Percentiles rank a stretch among this genome's conserved stretches.
Evolutionary conservation across 1,139 yeast species (phyloP).

Genomic region (Hyphopichia buzzinii): DNA sequence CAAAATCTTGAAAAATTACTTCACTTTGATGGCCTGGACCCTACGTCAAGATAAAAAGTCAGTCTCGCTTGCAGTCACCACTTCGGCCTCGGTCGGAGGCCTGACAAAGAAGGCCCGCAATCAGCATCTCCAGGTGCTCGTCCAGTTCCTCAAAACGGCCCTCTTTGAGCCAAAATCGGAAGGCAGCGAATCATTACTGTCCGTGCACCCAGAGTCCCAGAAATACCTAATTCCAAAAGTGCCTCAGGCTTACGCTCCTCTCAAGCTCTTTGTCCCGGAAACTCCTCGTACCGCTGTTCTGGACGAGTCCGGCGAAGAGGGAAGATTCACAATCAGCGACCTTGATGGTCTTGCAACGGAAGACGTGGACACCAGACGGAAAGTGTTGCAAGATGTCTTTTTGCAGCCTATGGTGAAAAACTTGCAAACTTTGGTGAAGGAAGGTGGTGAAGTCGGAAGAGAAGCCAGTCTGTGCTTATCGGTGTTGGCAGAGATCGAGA

Average conservation of each 20-base stretch:
- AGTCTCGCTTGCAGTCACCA: slow-evolving; percentile 44
- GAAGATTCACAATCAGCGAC: slow-evolving; percentile 26
- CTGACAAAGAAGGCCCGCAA: slow-evolving; percentile 38
- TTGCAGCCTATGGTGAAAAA: slow-evolving; percentile 49
- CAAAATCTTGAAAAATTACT: slow-evolving; percentile 55
- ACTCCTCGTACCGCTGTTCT: slow-evolving; percentile 10
- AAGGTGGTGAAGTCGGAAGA: slow-evolving; percentile 75
- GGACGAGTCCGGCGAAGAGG: slow-evolving; percentile 19
- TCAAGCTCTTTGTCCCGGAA: slow-evolving; percentile 51
- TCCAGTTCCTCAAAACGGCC: slow-evolving; percentile 40
- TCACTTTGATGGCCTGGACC: slow-evolving; percentile 64
- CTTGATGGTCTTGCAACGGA: slow-evolving; percentile 42
- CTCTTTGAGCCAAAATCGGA: slow-evolving; percentile 22
- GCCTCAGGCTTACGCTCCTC: slow-evolving; percentile 60
- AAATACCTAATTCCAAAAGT: slow-evolving; percentile 52
- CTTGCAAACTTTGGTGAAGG: slow-evolving; percentile 52
- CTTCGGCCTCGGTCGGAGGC: slow-evolving; percentile 42
- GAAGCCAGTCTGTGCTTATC: slow-evolving; percentile 42
- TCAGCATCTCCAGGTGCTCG: slow-evolving; percentile 44
- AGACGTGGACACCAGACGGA: slow-evolving; percentile 62
- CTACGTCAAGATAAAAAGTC: slow-evolving; percentile 41
- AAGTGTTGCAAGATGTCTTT: slow-evolving; percentile 55
- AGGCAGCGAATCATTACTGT: slow-evolving; percentile 4
- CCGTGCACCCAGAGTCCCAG: slow-evolving; percentile 44
- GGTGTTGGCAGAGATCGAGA: slow-evolving; percentile 4